Conservation (phyloP, 352 stramenopile genomes). For the Phytophthora brassicae region DNA sequence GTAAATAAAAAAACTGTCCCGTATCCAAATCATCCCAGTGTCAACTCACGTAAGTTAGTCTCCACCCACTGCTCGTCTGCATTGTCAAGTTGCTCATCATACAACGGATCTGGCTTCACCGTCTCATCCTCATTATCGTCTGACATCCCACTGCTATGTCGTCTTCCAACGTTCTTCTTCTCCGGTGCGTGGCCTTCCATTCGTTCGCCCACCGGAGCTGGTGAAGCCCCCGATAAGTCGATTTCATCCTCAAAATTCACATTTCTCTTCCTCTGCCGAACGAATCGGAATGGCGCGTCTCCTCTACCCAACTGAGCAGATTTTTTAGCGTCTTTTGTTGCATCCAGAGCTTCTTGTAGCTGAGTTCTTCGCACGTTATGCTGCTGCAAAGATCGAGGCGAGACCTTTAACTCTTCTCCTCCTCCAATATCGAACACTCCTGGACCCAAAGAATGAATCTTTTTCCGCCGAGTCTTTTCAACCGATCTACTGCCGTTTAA, state of each 20-base stretch:
- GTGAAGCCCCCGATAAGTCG: slow-evolving; percentile 15
- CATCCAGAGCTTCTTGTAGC: slow-evolving; percentile 55
- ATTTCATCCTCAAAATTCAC: slow-evolving; percentile 24
- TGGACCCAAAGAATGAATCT: slow-evolving; percentile 1
- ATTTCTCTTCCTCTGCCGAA: slow-evolving; percentile 10
- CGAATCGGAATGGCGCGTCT: slow-evolving; percentile 55
- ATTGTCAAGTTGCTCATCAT: slow-evolving; percentile 65
- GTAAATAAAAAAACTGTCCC: background rate
- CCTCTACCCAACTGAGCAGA: slow-evolving; percentile 17
- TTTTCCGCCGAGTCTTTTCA: background rate
- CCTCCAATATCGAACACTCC: slow-evolving; percentile 23
- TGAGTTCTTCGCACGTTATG: slow-evolving; percentile 40
- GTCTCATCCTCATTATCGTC: slow-evolving; percentile 28
- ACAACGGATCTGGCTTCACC: slow-evolving; percentile 54
- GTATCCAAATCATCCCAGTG: background rate
- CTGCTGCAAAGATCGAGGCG: slow-evolving; percentile 33
- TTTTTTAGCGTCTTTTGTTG: background rate
- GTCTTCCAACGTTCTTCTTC: slow-evolving; percentile 31
- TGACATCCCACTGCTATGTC: background rate
- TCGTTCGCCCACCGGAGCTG: slow-evolving; percentile 14
- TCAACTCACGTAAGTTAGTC: slow-evolving; percentile 52
- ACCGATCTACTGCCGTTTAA: slow-evolving; percentile 11
- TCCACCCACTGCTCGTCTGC: slow-evolving; percentile 73
- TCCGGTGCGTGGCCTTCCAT: slow-evolving; percentile 35
- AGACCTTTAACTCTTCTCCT: slow-evolving; percentile 45